Percentiles rank a stretch among this genome's conserved stretches.
Conservation (phyloP, 1,284 basidiomycete genomes). For the Neolentinus lepideus region DNA sequence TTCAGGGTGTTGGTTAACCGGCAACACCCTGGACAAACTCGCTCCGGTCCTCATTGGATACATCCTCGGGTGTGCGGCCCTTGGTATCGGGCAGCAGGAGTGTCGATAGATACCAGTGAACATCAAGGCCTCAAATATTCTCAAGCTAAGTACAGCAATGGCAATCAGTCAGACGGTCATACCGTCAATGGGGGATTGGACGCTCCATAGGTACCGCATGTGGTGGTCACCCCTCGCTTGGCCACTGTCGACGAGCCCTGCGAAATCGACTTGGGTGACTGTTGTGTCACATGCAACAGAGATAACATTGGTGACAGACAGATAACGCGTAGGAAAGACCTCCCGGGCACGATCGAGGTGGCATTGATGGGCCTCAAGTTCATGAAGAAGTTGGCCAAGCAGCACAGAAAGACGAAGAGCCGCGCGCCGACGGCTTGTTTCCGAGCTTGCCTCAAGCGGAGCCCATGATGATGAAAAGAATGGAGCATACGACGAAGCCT, state of each 20-base stretch:
- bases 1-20: not conserved
- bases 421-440: slow-evolving; percentile 39
- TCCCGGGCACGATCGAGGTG: slow-evolving; percentile 80
- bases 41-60: slow-evolving; percentile 64
- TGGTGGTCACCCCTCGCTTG: slow-evolving; percentile 41
- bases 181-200: slow-evolving; percentile 2
- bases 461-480: slow-evolving; percentile 59
- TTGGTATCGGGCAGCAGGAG: slow-evolving; percentile 76
- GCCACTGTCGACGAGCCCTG: slow-evolving; percentile 60
- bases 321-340: slow-evolving; percentile 82
- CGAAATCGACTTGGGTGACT: slow-evolving; percentile 76
- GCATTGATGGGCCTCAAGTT: slow-evolving; percentile 81
- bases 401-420: slow-evolving; percentile 78
- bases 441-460: slow-evolving; percentile 69
- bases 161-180: slow-evolving; percentile 8
- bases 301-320: slow-evolving; percentile 81
- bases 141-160: slow-evolving; percentile 34
- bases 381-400: slow-evolving; percentile 69
- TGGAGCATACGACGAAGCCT: slow-evolving; percentile 67
- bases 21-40: slow-evolving; percentile 40
- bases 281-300: slow-evolving; percentile 80
- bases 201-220: slow-evolving; percentile 53
- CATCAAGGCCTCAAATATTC: slow-evolving; percentile 78
- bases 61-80: slow-evolving; percentile 57
- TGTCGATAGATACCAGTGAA: slow-evolving; percentile 72